A percentile compares a stretch with the other conserved stretches of the same genome.
phyloP scores from a whole-genome alignment of 768 basidiomycete species.

The Tubosaeta sp. region DNA sequence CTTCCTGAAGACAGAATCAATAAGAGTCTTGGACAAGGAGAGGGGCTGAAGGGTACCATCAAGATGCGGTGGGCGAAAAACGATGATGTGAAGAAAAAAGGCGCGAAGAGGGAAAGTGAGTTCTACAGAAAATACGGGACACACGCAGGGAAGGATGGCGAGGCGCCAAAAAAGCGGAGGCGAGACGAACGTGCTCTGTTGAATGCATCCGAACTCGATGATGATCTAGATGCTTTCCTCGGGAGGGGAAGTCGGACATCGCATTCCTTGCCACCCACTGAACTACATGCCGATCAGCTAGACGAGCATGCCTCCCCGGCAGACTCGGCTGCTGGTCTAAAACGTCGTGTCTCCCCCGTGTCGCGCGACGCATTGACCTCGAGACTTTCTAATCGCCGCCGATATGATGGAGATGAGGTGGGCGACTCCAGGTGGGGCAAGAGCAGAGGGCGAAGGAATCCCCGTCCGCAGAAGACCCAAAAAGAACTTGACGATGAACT shows the following conservation, averaged over 20 bases:
- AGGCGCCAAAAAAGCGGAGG: slow-evolving; percentile 36
- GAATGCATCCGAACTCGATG: slow-evolving; percentile 49
- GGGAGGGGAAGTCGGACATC: slow-evolving; percentile 39
- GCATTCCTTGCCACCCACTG: slow-evolving; percentile 49
- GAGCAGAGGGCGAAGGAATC: slow-evolving; percentile 36
- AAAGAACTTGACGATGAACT: slow-evolving; percentile 81
- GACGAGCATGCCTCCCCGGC: slow-evolving; percentile 52
- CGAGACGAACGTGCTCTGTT: slow-evolving; percentile 30
- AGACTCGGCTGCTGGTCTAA: slow-evolving; percentile 39
- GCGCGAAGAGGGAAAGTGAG: slow-evolving; percentile 65
- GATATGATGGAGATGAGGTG: slow-evolving; percentile 21
- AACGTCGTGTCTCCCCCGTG: slow-evolving; percentile 43
- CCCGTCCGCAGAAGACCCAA: slow-evolving; percentile 53
- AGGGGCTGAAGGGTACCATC: slow-evolving; percentile 61
- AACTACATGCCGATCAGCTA: slow-evolving; percentile 67
- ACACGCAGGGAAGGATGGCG: slow-evolving; percentile 57
- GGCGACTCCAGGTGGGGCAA: slow-evolving; percentile 25
- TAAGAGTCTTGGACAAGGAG: slow-evolving; percentile 63
- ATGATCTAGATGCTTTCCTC: slow-evolving; percentile 68
- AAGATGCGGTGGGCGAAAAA: slow-evolving; percentile 72
- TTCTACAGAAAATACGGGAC: slow-evolving; percentile 76
- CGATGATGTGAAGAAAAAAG: slow-evolving; percentile 74
- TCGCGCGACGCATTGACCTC: slow-evolving; percentile 19
- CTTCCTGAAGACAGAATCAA: slow-evolving; percentile 77
- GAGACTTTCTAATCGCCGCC: slow-evolving; percentile 15